A percentile compares a stretch with the other conserved stretches of the same genome.
Conservation (phyloP, 78 protist genomes). For the Tieghemostelium lacteum region DNA sequence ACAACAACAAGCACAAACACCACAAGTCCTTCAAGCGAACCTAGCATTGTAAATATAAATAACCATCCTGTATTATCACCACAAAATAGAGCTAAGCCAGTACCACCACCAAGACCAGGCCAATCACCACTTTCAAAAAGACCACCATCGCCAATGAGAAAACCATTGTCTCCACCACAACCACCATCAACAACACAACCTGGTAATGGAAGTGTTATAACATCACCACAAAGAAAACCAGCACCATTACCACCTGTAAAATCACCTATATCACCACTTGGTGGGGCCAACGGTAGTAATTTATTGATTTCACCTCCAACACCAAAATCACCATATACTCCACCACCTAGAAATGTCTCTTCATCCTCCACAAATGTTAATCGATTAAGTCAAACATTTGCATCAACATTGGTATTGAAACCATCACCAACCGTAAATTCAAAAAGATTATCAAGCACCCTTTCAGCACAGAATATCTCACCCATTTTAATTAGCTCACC, state of each 20-base stretch:
- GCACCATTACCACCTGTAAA: conserved; percentile 42
- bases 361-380: neutral
- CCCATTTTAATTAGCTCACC: neutral
- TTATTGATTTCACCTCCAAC: neutral
- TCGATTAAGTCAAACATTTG: neutral
- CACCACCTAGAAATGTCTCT: conserved; percentile 13
- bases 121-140: neutral
- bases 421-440: neutral
- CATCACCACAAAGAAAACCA: conserved; percentile 11
- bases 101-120: conserved; percentile 14
- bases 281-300: neutral
- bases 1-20: neutral
- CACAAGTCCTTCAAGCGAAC: too few species aligned
- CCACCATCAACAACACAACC: neutral
- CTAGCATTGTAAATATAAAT: neutral
- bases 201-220: neutral
- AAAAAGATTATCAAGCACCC: neutral
- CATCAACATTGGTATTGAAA: neutral
- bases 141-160: neutral
- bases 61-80: neutral
- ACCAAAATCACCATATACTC: conserved; percentile 18
- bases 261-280: neutral
- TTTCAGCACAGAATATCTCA: neutral
- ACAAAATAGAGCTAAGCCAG: conserved; percentile 5
- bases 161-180: neutral